Evolutionary conservation across 2,329 filamentous ascomycete species (phyloP), one percentile per base, ranked within the genome.

Genomic region (Botrytis hyacinthi): DNA sequence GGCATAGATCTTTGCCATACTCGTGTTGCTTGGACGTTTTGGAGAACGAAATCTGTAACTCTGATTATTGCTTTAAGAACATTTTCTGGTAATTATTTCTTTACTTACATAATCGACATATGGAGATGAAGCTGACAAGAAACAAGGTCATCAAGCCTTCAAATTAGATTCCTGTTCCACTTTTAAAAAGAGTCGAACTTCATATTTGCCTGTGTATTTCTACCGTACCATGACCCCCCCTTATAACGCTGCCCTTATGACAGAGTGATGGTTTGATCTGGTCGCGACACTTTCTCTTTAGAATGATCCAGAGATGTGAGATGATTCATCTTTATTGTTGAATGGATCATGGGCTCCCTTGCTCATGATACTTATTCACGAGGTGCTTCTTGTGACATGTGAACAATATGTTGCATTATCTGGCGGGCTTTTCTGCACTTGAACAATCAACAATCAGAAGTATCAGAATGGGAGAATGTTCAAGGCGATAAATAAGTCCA

Each of bases 31-130:
- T 54, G n/a, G n/a, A 8, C 12, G 12, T 54, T 16, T 54, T n/a
- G 26, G 26, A n/a, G 51, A 54, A 29, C 5, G n/a, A 5, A 29
- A 54, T 5, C n/a, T 7, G n/a, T 54, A 54, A 29, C 6, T 8
- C 16, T 18, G 3, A 18, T 18, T 29, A 8, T 29, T 16, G 1
- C 3, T 29, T 1, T 0, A 29, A 54, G 26, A 26, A 4, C 6
- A 18, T 29, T 54, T 18, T 2, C 20, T 37, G 6, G 20, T 26
- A 10, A 37, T 37, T 37, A 22, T 26, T 4, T 12, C 20, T 37
- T 61, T 6, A n/a, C 4, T 6, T 14, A 16, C 3, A 37, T 22
- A 37, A 26, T 6, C 4, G 4, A 37, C 37, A 61, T 37, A 61
- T 37, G 32, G 1, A 8, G 1, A 8, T 26, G 18, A 32, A 37